phyloP scores from a whole-genome alignment of 140 eudicot genomes.

The Cichorium intybus region DNA sequence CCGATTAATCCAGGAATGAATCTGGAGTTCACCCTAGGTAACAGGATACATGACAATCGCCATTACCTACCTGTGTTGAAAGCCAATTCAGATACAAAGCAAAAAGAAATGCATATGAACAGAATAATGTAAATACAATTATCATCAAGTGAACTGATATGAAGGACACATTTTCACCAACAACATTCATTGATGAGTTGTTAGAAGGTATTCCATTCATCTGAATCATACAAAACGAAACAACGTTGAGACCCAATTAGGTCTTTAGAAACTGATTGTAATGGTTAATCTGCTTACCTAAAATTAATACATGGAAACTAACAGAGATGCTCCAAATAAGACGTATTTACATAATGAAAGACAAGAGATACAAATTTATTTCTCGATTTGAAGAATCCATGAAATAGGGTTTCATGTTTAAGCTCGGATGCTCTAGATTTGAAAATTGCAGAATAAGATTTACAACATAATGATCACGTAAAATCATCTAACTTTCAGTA shows the following conservation, averaged over 20 bases:
- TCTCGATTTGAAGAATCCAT: neutral
- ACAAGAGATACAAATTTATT: neutral
- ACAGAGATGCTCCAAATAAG: neutral
- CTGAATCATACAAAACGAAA: neutral
- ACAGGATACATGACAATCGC: constrained; percentile 25
- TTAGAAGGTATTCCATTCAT: neutral
- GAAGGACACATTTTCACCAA: constrained; percentile 1
- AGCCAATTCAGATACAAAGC: neutral
- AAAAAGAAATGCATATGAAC: neutral
- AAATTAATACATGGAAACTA: neutral
- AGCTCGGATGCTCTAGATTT: neutral
- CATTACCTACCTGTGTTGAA: constrained; percentile 34
- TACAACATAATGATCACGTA: neutral
- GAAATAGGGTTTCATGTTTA: constrained; percentile 11
- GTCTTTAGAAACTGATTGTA: neutral
- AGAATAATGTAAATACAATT: neutral
- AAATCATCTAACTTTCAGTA: neutral
- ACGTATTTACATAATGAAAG: neutral
- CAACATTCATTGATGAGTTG: constrained; percentile 1
- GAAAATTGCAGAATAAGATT: neutral
- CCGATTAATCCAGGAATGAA: constrained; percentile 22
- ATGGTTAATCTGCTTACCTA: neutral
- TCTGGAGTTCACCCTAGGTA: constrained; percentile 13
- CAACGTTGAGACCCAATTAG: neutral
- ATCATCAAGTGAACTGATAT: too few species aligned